A percentile compares a stretch with the other conserved stretches of the same genome.
phyloP scores from a whole-genome alignment of 345 rosid genomes.

The Erucastrum elatum region DNA sequence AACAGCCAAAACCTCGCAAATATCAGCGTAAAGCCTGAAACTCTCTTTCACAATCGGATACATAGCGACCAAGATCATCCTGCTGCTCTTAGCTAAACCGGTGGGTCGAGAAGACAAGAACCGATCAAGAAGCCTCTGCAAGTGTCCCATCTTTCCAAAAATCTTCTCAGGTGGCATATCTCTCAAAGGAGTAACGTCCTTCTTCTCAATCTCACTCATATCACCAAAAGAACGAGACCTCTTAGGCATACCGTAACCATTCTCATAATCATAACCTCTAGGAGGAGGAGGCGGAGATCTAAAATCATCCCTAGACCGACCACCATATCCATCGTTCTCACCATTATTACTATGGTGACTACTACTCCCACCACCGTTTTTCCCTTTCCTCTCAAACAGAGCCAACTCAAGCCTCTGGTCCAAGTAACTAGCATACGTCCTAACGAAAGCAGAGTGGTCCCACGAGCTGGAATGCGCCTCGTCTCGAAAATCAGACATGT shows the following conservation, averaged over 20 bases:
- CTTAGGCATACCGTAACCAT: constrained; percentile 49
- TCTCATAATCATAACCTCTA: constrained; percentile 58
- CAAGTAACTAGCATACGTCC: constrained; percentile 68
- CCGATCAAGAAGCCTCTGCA: constrained; percentile 83
- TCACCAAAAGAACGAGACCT: constrained; percentile 72
- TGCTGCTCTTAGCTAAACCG: constrained; percentile 65
- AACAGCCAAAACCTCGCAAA: constrained; percentile 76
- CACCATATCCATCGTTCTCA: constrained; percentile 37
- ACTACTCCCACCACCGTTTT: constrained; percentile 37
- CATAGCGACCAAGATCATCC: constrained; percentile 74
- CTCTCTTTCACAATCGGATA: constrained; percentile 81
- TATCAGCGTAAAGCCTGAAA: constrained; percentile 76
- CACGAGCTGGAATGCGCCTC: constrained; percentile 81
- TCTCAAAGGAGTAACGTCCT: constrained; percentile 52
- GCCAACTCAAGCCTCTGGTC: constrained; percentile 74
- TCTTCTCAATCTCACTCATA: constrained; percentile 56
- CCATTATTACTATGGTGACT: constrained; percentile 44
- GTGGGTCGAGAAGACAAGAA: constrained; percentile 84
- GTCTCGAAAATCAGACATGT: constrained; percentile 79
- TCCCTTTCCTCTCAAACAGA: constrained; percentile 50
- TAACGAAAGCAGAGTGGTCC: constrained; percentile 83
- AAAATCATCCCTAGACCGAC: constrained; percentile 51
- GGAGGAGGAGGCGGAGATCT: constrained; percentile 67
- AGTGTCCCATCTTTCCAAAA: constrained; percentile 77
- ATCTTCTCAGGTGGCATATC: constrained; percentile 80